A percentile compares a stretch with the other conserved stretches of the same genome.
Evolutionary conservation across 208 protist species (phyloP).

Genomic region (Herpetomonas tarakana): DNA sequence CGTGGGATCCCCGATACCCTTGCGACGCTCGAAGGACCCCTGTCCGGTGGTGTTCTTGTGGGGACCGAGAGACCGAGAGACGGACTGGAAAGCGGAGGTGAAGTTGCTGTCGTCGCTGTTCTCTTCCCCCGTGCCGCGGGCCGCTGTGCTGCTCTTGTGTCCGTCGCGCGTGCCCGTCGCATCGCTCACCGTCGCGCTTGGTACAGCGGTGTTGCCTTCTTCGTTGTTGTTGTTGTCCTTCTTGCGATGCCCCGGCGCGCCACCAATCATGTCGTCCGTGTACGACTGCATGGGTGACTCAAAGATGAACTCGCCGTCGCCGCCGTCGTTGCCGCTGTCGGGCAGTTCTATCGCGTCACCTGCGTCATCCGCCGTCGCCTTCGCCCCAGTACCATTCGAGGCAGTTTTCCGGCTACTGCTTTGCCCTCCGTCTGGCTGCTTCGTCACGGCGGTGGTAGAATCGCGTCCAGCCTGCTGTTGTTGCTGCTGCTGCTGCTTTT

Average conservation of each 20-base stretch:
- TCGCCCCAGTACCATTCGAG: background rate
- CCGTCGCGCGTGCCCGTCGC: constrained; percentile 1
- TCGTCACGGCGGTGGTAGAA: no score
- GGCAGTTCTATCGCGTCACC: background rate
- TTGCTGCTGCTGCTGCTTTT: background rate
- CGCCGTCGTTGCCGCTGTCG: background rate
- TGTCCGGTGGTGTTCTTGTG: background rate
- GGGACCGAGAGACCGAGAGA: background rate
- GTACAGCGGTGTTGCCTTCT: background rate
- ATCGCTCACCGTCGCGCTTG: background rate
- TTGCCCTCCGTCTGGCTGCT: no score
- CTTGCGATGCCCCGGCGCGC: background rate
- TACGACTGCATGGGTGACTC: constrained; percentile 24
- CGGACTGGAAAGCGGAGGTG: constrained; percentile 11
- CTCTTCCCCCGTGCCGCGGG: background rate
- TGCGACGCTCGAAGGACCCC: background rate
- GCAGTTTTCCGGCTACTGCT: no score
- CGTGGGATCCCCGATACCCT: background rate
- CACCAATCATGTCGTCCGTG: background rate
- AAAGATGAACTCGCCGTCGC: constrained; percentile 23
- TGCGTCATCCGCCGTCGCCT: background rate
- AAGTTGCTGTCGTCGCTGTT: constrained; percentile 11
- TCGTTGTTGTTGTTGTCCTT: background rate
- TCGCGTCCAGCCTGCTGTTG: background rate
- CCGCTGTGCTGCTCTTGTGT: background rate